Evolutionary conservation across 306 rosid species (phyloP), one percentile per base, ranked within the genome.

Genomic region (Vigna hirtella): DNA sequence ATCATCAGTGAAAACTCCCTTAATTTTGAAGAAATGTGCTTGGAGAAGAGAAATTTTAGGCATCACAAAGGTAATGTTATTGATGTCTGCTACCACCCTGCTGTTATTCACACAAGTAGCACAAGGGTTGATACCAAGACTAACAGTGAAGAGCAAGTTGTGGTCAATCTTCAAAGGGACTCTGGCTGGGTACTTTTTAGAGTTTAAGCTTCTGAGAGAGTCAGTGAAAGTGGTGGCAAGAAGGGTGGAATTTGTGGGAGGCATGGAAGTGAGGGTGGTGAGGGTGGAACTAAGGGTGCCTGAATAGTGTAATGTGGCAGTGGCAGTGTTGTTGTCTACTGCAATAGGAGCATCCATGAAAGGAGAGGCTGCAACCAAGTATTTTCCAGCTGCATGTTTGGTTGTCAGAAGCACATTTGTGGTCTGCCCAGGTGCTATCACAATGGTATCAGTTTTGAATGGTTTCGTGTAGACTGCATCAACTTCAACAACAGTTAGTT

Each of bases 381-480:
- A 93, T 71, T 82, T 93, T 4, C 97, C 97, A 1, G 67, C 17
- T 57, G 38, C 20, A 17, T 7, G 89, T 59, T 84, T 73, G 9
- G 95, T 47, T 13, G 77, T 78, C 11, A 93, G 74, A 53, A 93
- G 97, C n/a, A 85, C 96, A 70, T 88, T 93, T 58, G 98, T 91
- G 66, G 98, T 93, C 56, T 93, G 98, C 51, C 98, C 98, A 0
- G 98, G 98, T 40, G 96, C 89, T 58, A 93, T 91, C n/a, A 91
- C 77, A 6, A 93, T 43, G 55, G 91, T 88, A 76, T 86, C 84
- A 0, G 93, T 90, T 66, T 78, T 79, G 72, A 93, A 93, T 7
- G 97, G 97, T 42, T 91, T 93, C 53, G 95, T 93, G 90, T 93
- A 93, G 2, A 67, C 53, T 0, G 98, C 98, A 65, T 93, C 98